Percentiles rank a stretch among this genome's conserved stretches.
phyloP scores from a whole-genome alignment of 805 yeast species.

The Candida ficus region DNA sequence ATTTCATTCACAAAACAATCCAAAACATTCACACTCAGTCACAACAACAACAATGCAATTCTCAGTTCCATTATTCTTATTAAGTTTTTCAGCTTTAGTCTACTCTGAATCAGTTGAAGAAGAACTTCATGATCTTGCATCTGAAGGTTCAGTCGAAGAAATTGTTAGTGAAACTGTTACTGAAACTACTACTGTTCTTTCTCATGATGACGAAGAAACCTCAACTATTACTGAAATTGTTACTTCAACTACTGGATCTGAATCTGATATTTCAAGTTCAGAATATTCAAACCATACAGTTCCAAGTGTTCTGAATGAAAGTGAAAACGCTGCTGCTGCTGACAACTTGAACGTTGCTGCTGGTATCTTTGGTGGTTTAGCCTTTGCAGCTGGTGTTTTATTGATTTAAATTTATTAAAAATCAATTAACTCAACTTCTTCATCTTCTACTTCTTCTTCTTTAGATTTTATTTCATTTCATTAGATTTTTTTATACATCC shows the following conservation, averaged over 20 bases:
- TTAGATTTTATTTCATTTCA: background rate
- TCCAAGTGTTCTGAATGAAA: constrained; percentile 34
- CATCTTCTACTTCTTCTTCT: background rate
- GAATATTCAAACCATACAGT: constrained; percentile 7
- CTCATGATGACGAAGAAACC: constrained; percentile 3
- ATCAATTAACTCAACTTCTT: background rate
- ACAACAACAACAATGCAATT: constrained; percentile 7
- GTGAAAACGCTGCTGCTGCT: constrained; percentile 8
- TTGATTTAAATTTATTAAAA: constrained; percentile 7
- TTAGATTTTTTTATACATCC: background rate
- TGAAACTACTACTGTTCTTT: constrained; percentile 25
- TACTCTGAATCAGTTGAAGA: constrained; percentile 18
- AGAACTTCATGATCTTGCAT: constrained; percentile 27
- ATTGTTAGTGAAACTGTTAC: background rate
- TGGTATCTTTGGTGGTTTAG: constrained; percentile 6
- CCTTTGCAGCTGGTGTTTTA: constrained; percentile 10
- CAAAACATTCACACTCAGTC: background rate
- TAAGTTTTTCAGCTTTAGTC: constrained; percentile 15
- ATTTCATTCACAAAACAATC: background rate
- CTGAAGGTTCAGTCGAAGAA: constrained; percentile 1
- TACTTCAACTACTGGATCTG: constrained; percentile 25
- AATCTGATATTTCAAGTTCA: constrained; percentile 24
- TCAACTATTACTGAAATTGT: constrained; percentile 4
- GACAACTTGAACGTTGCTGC: background rate
- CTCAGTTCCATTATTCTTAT: constrained; percentile 6